Base-by-base conservation (phyloP, 306 rosid genomes). In the Elaeagnus macrophylla region DNA sequence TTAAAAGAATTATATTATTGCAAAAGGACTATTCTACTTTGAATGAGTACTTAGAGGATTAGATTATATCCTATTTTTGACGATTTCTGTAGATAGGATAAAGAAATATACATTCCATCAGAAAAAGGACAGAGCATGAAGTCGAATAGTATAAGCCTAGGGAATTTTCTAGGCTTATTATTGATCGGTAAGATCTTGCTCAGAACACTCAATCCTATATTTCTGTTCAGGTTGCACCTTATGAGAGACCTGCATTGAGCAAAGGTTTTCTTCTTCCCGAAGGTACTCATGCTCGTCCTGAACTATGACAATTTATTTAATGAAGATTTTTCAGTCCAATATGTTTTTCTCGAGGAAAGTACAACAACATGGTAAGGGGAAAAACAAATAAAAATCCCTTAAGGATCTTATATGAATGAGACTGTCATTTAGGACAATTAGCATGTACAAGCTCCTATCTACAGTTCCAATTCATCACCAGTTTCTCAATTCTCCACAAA, bases 241-340 rank as follows among this genome's bases (percentile, higher is more conserved):
- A 91, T 63, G 99, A 91, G 83, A 91, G 99, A 65, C 99, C 99
- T 59, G 99, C 96, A 54, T 79, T 91, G 72, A 87, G 99, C 82
- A 91, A 91, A 75, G 99, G 99, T 25, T 87, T 60, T 75, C 76
- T 91, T 74, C 95, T 91, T 64, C 99, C 99, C 37, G 95, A 87
- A 80, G 96, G 96, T 91, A 75, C 54, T 64, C 1, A 47, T 54
- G 62, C 47, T 72, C 60, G 37, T 60, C 54, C 54, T 56, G 60
- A 6, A 38, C 32, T 54, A 47, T 63, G 12, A n/a, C 64, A 40
- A 35, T 19, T 43, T 50, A 44, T 68, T 59, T 51, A 9, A 38
- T 46, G 32, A 1, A 25, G 41, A n/a, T 8, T 69, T 48, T 39
- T 25, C 41, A 6, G 52, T 37, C 48, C 6, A n/a, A 5, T 14